Conservation (phyloP, 371 early-diverging fungal species). For the Syncephalastrum monosporum region DNA sequence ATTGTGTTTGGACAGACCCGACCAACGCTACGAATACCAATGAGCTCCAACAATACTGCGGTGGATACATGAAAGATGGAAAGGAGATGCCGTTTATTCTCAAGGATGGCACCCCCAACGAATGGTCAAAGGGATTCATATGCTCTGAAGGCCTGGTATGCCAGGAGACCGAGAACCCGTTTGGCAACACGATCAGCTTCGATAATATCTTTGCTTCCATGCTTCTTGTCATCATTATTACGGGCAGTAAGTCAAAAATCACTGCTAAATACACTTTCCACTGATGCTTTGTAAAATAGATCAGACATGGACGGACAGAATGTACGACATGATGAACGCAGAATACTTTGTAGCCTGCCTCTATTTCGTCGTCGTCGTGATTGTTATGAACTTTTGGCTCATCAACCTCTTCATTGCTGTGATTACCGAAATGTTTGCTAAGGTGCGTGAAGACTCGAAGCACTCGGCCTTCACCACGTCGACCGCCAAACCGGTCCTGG, state of each 20-base stretch:
- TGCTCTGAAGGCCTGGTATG: constrained; percentile 56
- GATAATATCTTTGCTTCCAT: constrained; percentile 61
- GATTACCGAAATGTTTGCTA: constrained; percentile 71
- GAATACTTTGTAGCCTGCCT: constrained; percentile 56
- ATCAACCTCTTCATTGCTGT: constrained; percentile 73
- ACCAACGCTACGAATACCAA: constrained; percentile 22
- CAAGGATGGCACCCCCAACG: constrained; percentile 20
- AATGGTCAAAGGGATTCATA: constrained; percentile 58
- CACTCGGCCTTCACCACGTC: constrained; percentile 63
- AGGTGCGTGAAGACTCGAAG: constrained; percentile 66
- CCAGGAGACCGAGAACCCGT: constrained; percentile 52
- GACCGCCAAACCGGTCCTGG: constrained; percentile 43
- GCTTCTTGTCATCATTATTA: constrained; percentile 56
- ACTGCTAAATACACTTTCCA: too few relatives aligned
- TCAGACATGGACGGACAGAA: constrained; percentile 71
- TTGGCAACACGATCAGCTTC: constrained; percentile 54
- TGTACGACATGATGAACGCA: constrained; percentile 71
- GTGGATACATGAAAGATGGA: constrained; percentile 35
- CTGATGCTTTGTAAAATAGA: constrained; percentile 22
- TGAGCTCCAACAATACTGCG: constrained; percentile 49
- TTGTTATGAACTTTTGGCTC: constrained; percentile 72
- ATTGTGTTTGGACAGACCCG: constrained; percentile 60
- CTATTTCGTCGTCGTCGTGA: constrained; percentile 62
- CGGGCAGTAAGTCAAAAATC: constrained; percentile 33
- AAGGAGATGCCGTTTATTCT: constrained; percentile 24